Evolutionary conservation across 768 basidiomycete species (phyloP), one percentile per base, ranked within the genome.

Genomic region (Pleurotus pulmonarius): DNA sequence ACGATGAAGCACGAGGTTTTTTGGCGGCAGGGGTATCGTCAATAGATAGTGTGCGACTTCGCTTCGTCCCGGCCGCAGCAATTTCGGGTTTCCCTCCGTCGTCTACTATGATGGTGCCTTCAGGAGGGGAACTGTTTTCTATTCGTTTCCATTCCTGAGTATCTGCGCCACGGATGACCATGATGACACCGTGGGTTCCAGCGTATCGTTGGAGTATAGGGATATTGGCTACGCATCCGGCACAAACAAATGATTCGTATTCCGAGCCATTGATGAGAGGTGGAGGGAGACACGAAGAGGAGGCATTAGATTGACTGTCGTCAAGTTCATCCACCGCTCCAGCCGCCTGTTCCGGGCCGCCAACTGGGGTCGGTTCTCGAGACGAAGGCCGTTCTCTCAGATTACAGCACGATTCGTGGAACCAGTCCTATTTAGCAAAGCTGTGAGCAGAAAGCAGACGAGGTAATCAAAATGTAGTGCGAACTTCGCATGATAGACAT

Each of bases 351-450:
- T 64, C 52, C 56, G 60, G 60, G 7, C 38, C 46, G 5, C 61
- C 59, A 52, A 64, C 68, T 44, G 75, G 74, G 11, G 73, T 74
- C 3, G 77, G 59, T 47, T 71, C 77, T 56, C 81, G 76, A 7
- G 78, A 78, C 16, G 70, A 60, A 7, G 87, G 88, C 18, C 80
- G 79, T 66, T 86, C 82, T 58, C 90, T 81, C 43, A 94, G 77
- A 69, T 90, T 87, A 61, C 92, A 83, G 63, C 92, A 94, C 9
- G 90, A 92, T 73, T 94, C 92, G 62, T 94, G 92, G 69, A 86
- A 94, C 92, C 92, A 94, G 65, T 94, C 91, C 90, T 92, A 59
- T n/a, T 57, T 45, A 55, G 34, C 38, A 59, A 46, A 29, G 53
- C 44, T 55, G 29, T 16, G 51, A 48, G 52, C 16, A 46, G 39